A percentile compares a stretch with the other conserved stretches of the same genome.
Conservation (phyloP, 495 filamentous ascomycete genomes). For the Podospora fimiseda region DNA sequence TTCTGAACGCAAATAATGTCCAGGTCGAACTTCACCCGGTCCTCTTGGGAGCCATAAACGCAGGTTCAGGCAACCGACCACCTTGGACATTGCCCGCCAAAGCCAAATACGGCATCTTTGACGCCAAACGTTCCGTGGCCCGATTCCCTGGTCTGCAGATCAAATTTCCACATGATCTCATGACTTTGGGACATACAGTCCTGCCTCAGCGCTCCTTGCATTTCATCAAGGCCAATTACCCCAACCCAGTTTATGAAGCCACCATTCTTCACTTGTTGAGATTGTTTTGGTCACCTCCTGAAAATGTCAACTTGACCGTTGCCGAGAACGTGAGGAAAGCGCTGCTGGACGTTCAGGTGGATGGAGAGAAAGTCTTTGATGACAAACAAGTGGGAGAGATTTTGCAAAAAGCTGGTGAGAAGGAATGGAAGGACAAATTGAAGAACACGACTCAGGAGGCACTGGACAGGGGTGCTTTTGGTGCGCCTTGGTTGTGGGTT, state of each 20-base stretch:
- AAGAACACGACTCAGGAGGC: slow-evolving; percentile 52
- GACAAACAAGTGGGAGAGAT: slow-evolving; percentile 41
- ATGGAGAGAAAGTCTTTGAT: slow-evolving; percentile 21
- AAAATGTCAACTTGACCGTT: slow-evolving; percentile 23
- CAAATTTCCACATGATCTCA: slow-evolving; percentile 32
- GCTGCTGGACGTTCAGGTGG: slow-evolving; percentile 18
- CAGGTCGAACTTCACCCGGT: slow-evolving; percentile 61
- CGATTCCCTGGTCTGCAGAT: slow-evolving; percentile 39
- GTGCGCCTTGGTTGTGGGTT: slow-evolving; percentile 72
- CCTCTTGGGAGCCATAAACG: slow-evolving; percentile 69
- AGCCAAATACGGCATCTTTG: slow-evolving; percentile 49
- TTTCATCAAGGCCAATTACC: slow-evolving; percentile 52
- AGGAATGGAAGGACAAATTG: slow-evolving; percentile 54
- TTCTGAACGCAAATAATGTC: slow-evolving; percentile 51
- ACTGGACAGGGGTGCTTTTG: slow-evolving; percentile 61
- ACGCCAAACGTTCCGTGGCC: slow-evolving; percentile 52
- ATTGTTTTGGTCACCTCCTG: slow-evolving; percentile 35
- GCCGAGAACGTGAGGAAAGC: slow-evolving; percentile 20
- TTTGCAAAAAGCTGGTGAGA: slow-evolving; percentile 37
- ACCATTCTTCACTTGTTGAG: slow-evolving; percentile 30
- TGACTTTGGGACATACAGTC: slow-evolving; percentile 29
- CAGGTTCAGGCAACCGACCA: slow-evolving; percentile 62
- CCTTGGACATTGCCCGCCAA: slow-evolving; percentile 67
- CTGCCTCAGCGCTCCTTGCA: slow-evolving; percentile 57
- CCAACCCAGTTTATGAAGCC: slow-evolving; percentile 22